Base-by-base conservation (phyloP, 176 grass and related monocot genomes). In the Bonia amplexicaulis region DNA sequence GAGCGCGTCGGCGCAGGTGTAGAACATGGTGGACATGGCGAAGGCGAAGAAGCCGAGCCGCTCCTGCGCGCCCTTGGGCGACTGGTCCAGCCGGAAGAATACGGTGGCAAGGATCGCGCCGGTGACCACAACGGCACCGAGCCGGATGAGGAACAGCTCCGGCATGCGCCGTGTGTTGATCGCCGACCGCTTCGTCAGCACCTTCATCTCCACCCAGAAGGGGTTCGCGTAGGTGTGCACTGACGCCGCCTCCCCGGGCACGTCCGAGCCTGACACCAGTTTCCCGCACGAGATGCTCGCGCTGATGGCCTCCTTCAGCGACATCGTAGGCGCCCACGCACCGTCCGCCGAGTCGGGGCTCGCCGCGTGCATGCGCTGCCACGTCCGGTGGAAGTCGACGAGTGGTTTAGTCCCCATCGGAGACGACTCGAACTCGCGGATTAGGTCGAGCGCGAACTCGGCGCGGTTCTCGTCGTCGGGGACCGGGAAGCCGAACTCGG, bases 11-110 rank as follows among this genome's bases (percentile, higher is more conserved):
- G 96, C 93, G 79, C 96, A 95, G 60, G 93, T 94, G 79, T 95
- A 98, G 87, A 93, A 98, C 93, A 93, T 98, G 72, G 96, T 98
- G 70, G 96, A 95, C 96, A 98, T 98, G 91, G 89, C 87, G 86
- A 98, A 89, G 62, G 96, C 96, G 66, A 98, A 98, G 93, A 98
- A 98, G 22, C 96, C 93, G 2, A 98, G 87, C 61, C 96, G 91
- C 76, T 98, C 96, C 84, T 93, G 89, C 54, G 80, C 96, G 2
- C 96, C 96, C 82, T 91, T 93, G 12, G 96, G 93, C 4, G 96
- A 95, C 40, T 85, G 69, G 72, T 98, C 96, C 12, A 98, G 93
- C 2, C 52, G 62, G 89, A 82, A 95, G 87, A 98, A 98, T 12
- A 98, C 91, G 19, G 53, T 55, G 53, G 53, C 53, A 7, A 55